Evolutionary conservation across 169 alveolate genomes (phyloP), one percentile per base, ranked within the genome.

Genomic region (Eimeria necatrix): DNA sequence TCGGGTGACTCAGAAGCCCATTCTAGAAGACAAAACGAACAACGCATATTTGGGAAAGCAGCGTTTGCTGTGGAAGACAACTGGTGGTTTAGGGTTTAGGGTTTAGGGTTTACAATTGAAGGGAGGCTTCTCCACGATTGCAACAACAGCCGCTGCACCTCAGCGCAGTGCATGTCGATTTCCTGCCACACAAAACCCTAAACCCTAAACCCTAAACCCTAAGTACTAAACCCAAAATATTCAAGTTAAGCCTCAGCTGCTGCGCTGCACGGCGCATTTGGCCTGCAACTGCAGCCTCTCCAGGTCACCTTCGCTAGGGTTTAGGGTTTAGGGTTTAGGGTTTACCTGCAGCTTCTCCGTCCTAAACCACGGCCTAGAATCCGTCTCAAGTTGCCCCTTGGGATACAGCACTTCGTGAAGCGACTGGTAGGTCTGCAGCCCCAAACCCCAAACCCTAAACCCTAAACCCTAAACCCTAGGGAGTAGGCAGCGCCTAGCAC

Each of bases 121-220:
- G 94, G 94, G 49, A 96, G 87, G 41, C 92, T 85, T 56, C 95
- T 88, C 88, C 96, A 92, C 22, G 96, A 94, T 24, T 93, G 81
- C 83, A 94, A 92, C 56, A 96, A 59, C 70, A 94, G 94, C 68
- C 95, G 95, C 71, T 96, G 95, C 78, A 94, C 96, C 32, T 90
- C 94, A 9, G 88, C 81, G 80, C 94, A 90, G 59, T 81, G 74
- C 80, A 71, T 52, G 51, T 90, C 94, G 88, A 90, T 90, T 61
- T 90, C 94, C 64, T 71, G 61, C 87, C 12, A 49, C 87, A 49
- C 5, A 6, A 41, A 71, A 71, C 20, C 83, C 2, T 24, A 32
- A 71, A 22, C 83, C 83, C 83, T 71, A 5, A 71, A 71, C 83
- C 53, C 83, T 71, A 71, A 24, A n/a, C 51, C 46, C 7, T 7